Evolutionary conservation across 2,329 filamentous ascomycete genomes (phyloP), one percentile per base, ranked within the genome.

Genomic region (Pseudogymnoascus sp.): DNA sequence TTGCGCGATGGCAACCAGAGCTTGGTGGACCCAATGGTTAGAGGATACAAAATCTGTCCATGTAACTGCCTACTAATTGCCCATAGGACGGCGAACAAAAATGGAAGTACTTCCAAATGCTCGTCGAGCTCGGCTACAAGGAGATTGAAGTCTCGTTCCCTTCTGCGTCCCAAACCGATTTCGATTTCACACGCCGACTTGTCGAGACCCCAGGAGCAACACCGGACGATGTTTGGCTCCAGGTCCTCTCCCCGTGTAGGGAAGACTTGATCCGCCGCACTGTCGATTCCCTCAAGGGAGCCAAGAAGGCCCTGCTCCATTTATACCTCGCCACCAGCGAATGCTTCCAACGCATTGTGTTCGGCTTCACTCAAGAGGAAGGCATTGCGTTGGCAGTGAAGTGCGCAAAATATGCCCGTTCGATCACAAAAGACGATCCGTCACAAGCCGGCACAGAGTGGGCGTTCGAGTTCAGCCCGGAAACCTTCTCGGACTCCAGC

Each of bases 141-240:
- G 93, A 97, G 77, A 97, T 97, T 67, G 93, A 97, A 74, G 88
- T 97, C 18, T 94, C 92, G 4, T 97, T 96, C 77, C 93, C 93
- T 59, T 96, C 92, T 0, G 92, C 93, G 12, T 96, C 92, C 39
- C 88, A 96, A 73, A 96, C 89, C 71, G 94, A 97, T 78, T 97
- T 92, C 79, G 90, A 96, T 79, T 97, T 97, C 73, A 96, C 92
- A 40, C 83, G 91, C 68, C 86, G 87, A 71, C 80, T 97, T 68
- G 85, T 97, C 66, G 87, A 95, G 70, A 96, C 91, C 1, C 89
- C 90, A 9, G 90, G 89, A 40, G 82, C 86, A 12, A 84, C 92
- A 7, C 92, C 92, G 61, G 90, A 94, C 72, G 92, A 97, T 75
- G 92, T 97, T 61, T 92, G 83, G 80, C 80, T 97, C 63, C 92